Percentiles rank a stretch among this genome's conserved stretches.
These are phyloP conservation scores for Colletotrichum phormii DNA, from an alignment of 2,329 filamentous ascomycete genomes.

Conservation along the genomic window DNA sequence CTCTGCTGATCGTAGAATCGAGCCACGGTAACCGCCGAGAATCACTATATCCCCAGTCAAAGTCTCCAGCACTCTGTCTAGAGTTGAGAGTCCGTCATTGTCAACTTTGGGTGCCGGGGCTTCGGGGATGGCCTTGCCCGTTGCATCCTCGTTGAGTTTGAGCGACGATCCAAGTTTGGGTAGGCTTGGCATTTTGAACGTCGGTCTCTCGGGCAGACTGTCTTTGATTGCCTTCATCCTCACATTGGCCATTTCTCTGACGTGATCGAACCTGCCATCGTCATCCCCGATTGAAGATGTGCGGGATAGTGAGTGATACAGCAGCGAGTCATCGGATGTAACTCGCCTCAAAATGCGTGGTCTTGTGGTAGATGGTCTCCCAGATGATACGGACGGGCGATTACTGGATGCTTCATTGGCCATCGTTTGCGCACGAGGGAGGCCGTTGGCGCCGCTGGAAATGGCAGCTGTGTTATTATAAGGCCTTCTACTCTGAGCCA, in stretches of 20 bases:
- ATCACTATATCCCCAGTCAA: conserved; percentile 88
- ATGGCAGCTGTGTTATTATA: conserved; percentile 13
- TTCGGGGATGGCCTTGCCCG: conserved; percentile 37
- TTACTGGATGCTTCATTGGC: background rate
- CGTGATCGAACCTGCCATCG: conserved; percentile 81
- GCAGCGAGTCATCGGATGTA: conserved; percentile 82
- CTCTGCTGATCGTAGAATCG: conserved; percentile 85
- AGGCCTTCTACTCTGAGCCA: conserved; percentile 14
- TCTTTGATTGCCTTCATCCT: conserved; percentile 91
- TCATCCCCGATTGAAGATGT: conserved; percentile 84
- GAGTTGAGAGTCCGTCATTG: conserved; percentile 43
- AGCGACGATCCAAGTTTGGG: conserved; percentile 61
- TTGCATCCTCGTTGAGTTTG: conserved; percentile 39
- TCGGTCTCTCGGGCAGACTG: conserved; percentile 83
- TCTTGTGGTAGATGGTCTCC: conserved; percentile 15
- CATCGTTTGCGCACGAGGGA: conserved; percentile 10
- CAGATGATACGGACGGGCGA: conserved; percentile 19
- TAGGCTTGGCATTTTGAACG: conserved; percentile 76
- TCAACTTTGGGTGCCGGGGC: conserved; percentile 38
- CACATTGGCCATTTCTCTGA: conserved; percentile 88
- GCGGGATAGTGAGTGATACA: conserved; percentile 80
- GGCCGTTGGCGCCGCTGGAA: conserved; percentile 5
- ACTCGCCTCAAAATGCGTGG: conserved; percentile 63
- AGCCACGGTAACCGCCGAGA: conserved; percentile 91
- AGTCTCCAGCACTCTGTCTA: conserved; percentile 70